Evolutionary conservation across 805 yeast genomes (phyloP).

Genomic region (Candida pseudoglaebosa): DNA sequence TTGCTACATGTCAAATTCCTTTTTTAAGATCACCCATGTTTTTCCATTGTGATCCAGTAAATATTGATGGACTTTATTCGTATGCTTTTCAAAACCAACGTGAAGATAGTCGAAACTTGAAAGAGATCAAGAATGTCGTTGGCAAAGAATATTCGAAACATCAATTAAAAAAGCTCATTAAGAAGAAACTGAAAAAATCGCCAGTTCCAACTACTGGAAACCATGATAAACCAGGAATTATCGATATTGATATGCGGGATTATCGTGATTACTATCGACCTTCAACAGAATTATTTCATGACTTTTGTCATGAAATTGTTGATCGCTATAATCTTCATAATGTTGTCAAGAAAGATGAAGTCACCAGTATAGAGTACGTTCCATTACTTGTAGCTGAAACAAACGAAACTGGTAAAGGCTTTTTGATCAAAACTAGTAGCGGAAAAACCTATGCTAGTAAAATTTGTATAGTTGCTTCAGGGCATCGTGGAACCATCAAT

Average conservation of each 20-base stretch:
- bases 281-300: slow-evolving; percentile 34
- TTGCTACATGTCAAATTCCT: slow-evolving; percentile 39
- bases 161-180: slow-evolving; percentile 28
- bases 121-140: slow-evolving; percentile 40
- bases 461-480: slow-evolving; percentile 31
- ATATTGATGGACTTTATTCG: slow-evolving; percentile 41
- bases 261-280: slow-evolving; percentile 44
- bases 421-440: slow-evolving; percentile 24
- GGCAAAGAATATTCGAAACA: slow-evolving; percentile 44
- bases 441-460: slow-evolving; percentile 32
- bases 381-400: slow-evolving; percentile 19
- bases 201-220: slow-evolving; percentile 16
- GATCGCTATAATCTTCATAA: slow-evolving; percentile 27
- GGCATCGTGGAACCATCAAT: slow-evolving; percentile 33
- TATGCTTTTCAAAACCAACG: slow-evolving; percentile 31
- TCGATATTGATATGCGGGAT: slow-evolving; percentile 42
- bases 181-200: slow-evolving; percentile 13
- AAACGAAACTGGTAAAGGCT: slow-evolving; percentile 25
- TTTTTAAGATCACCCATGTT: slow-evolving; percentile 45
- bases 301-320: slow-evolving; percentile 34
- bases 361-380: slow-evolving; percentile 27
- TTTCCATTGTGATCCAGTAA: slow-evolving; percentile 44
- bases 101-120: slow-evolving; percentile 27
- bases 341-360: slow-evolving; percentile 30
- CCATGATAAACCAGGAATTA: slow-evolving; percentile 32